Evolutionary conservation across 2,329 filamentous ascomycete genomes (phyloP), one percentile per base, ranked within the genome.

Genomic region (Ampelomyces quisqualis): DNA sequence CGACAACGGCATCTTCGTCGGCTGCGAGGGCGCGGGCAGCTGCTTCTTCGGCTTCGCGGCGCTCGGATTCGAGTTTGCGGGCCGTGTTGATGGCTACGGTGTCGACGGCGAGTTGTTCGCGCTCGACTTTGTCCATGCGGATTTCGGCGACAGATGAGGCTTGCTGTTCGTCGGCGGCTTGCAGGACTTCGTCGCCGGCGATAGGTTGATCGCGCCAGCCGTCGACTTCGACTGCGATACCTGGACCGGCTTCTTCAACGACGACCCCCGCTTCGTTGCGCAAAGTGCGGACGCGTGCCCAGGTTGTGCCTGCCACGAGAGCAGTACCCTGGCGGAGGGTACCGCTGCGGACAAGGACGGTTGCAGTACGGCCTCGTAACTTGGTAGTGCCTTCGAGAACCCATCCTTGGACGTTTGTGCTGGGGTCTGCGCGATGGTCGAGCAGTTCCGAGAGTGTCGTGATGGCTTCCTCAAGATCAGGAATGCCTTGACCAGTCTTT

Each of bases 341-440:
- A 34, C 93, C 93, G 43, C 88, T 83, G 54, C 89, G 86, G 38
- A 98, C 84, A 5, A 98, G 82, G 1, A 96, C 80, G 0, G 93
- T 96, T 4, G 93, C 93, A 7, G 88, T 85, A 53, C 88, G 88
- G 26, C 93, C 93, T 26, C 84, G 80, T 13, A 81, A 79, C 71
- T 95, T 96, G 11, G 94, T 86, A 39, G 87, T 88, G 27, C 88
- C 89, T 72, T 98, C 93, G 5, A 98, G 79, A 13, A 98, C 79
- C 88, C 90, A 96, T 11, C 93, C 93, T 71, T 98, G 93, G 6
- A 85, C 88, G 62, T 81, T 79, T 14, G 89, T 86, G 47, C 86
- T 79, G 0, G 68, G 68, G 55, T 95, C 88, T 19, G 91, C 88
- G 31, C 91, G 85, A 59, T 94, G 85, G 57, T 98, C 93, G 9